phyloP scores from a whole-genome alignment of 371 early-diverging fungal genomes.

The Chytridium lagenaria region DNA sequence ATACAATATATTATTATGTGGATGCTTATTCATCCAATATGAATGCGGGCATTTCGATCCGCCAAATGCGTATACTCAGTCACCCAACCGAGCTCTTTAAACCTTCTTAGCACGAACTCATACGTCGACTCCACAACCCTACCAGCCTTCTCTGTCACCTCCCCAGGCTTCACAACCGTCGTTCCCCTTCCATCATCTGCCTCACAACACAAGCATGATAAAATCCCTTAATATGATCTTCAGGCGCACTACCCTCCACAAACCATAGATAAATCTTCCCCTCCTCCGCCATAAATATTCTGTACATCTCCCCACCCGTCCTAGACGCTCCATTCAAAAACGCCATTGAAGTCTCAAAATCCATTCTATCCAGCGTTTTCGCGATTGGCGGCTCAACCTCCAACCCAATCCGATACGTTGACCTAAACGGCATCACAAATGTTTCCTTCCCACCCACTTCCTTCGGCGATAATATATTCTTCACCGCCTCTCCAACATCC shows the following conservation, averaged over 20 bases:
- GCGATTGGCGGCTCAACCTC: slow-evolving; percentile 25
- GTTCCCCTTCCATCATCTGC: slow-evolving; percentile 14
- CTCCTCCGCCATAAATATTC: slow-evolving; percentile 27
- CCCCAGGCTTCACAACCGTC: background rate
- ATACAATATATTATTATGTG: no score
- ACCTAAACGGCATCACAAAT: slow-evolving; percentile 40
- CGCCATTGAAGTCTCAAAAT: background rate
- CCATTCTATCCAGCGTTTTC: slow-evolving; percentile 1
- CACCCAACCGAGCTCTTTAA: slow-evolving; percentile 34
- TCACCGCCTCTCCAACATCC: background rate
- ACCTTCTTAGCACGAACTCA: background rate
- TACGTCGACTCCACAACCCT: background rate
- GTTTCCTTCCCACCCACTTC: slow-evolving; percentile 30
- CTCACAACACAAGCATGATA: slow-evolving; percentile 59
- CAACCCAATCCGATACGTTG: slow-evolving; percentile 33
- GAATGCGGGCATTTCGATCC: slow-evolving; percentile 29
- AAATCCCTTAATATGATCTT: slow-evolving; percentile 60
- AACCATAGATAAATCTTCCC: slow-evolving; percentile 59
- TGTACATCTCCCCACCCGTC: slow-evolving; percentile 14
- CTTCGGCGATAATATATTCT: slow-evolving; percentile 44
- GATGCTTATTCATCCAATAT: background rate
- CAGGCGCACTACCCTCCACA: slow-evolving; percentile 47
- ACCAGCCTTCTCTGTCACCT: background rate
- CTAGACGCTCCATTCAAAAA: background rate
- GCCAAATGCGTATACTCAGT: slow-evolving; percentile 35